phyloP scores from a whole-genome alignment of 2,329 filamentous ascomycete genomes.

The Cercospora zeina region DNA sequence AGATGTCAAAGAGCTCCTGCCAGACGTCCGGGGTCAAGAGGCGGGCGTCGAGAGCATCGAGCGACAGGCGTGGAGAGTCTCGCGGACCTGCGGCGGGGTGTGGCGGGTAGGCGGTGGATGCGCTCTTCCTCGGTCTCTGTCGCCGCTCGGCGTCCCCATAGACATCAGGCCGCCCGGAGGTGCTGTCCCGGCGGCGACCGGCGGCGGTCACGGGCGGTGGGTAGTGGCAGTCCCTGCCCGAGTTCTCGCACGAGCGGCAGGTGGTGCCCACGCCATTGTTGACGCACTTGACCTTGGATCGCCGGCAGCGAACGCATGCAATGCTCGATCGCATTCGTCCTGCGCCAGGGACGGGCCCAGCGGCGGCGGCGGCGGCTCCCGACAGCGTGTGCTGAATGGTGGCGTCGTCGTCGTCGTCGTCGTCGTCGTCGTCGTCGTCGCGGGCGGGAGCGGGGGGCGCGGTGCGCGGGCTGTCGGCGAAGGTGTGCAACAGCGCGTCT shows the following conservation, averaged over 20 bases:
- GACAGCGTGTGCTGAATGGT: constrained; percentile 17
- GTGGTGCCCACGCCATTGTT: constrained; percentile 71
- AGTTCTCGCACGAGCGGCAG: constrained; percentile 73
- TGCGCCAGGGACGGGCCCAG: constrained; percentile 35
- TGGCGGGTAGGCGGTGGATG: constrained; percentile 40
- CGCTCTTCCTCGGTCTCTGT: constrained; percentile 43
- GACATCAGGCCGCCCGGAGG: constrained; percentile 28
- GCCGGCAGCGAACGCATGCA: constrained; percentile 72
- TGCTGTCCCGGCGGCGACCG: constrained; percentile 35
- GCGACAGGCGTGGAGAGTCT: constrained; percentile 47
- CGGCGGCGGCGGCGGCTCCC: constrained; percentile 25
- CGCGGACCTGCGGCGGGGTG: constrained; percentile 40
- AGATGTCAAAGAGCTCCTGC: constrained; percentile 69
- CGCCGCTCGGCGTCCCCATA: constrained; percentile 36
- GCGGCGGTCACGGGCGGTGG: constrained; percentile 54
- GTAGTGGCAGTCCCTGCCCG: constrained; percentile 71
- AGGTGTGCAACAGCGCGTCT: constrained; percentile 29
- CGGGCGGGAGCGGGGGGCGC: constrained; percentile 10
- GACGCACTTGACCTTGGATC: constrained; percentile 84
- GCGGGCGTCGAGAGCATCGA: constrained; percentile 62
- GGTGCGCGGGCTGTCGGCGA: constrained; percentile 22
- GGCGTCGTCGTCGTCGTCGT: no score
- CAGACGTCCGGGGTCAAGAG: constrained; percentile 66
- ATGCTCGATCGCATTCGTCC: constrained; percentile 71
- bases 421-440: no score